Base-by-base conservation (phyloP, 352 stramenopile species). In the Pythium utonaiense region DNA sequence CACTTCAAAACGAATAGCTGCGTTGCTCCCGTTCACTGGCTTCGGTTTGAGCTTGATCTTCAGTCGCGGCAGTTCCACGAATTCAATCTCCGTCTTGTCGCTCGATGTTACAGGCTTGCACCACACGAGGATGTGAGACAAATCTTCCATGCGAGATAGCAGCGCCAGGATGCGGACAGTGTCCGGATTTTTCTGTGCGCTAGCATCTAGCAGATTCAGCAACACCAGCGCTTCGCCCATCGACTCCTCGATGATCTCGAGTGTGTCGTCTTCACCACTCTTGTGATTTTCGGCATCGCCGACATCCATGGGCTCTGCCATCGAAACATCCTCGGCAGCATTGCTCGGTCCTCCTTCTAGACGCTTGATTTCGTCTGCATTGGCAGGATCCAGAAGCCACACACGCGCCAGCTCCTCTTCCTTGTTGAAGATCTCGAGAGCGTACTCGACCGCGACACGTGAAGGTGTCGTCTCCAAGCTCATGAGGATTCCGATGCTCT, bases 91-190 rank as follows among this genome's bases (percentile, higher is more conserved):
- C 1, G 14, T 33, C 50, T 13, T 48, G 12, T 51, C 38, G 24
- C 38, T 12, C 17, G 12, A 86, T 60, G 54, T 75, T 66, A n/a
- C 36, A 4, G 56, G 75, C 49, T 77, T 78, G 67, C 91, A 98
- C 97, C 97, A 99, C 27, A 99, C 87, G 31, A 99, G 67, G 28
- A 99, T 88, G 72, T 99, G 96, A 10, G 95, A 98, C 33, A 99
- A 72, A 54, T 98, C 96, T 61, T 99, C 97, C 1, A 99, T 67
- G 8, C 96, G 86, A 50, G 86, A 89, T 1, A 99, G 78, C 21
- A 99, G 68, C 63, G 95, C 85, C 6, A 87, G 86, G 36, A 99
- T 72, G 24, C 78, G 58, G 28, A 77, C 33, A 27, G 86, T 41
- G 49, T 86, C 80, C 6, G 62, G 38, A 38, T 59, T 74, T 42